Base-by-base conservation (phyloP, 1,284 basidiomycete species). In the Fomitopsis betulina region DNA sequence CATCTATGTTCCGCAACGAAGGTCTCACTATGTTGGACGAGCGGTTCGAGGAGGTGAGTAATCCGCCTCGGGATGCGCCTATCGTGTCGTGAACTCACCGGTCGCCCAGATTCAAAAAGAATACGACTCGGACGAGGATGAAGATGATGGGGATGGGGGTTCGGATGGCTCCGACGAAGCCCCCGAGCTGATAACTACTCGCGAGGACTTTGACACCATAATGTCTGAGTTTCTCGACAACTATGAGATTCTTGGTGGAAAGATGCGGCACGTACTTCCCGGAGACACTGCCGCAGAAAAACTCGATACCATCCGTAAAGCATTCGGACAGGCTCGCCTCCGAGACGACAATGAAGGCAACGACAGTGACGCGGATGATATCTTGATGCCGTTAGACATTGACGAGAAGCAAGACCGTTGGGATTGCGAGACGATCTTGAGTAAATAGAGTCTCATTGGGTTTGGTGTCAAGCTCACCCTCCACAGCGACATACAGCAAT, bases 141-240 rank as follows among this genome's bases (percentile, higher is more conserved):
- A 83, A 35, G 78, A 81, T 3, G 70, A 76, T 2, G 79, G 78
- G 6, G 80, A 81, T 38, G 78, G 77, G n/a, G 63, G 67, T 3
- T 77, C 78, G 7, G 77, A 79, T 25, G 81, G 85, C 56, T 76
- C 78, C 4, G 85, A 89, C 60, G 83, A 84, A 59, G 83, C 84
- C 1, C 91, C 91, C 0, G 84, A 90, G 61, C 81, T 95, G 38
- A 82, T 93, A 56, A 87, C 87, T 7, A 86, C 86, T 15, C 82
- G 94, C 45, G 89, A 91, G 63, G 96, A 98, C 73, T 96, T 98
- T 70, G 87, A 93, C 53, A 76, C 80, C 0, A 94, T 98, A 80
- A 87, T 99, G 80, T 88, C 96, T 72, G 94, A 98, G 67, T 99
- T 99, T 72, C 78, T 99, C 58, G 87, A 91, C 55, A 91, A 93